Evolutionary conservation across 805 yeast genomes (phyloP).

Genomic region (Diddensiella santjacobensis): DNA sequence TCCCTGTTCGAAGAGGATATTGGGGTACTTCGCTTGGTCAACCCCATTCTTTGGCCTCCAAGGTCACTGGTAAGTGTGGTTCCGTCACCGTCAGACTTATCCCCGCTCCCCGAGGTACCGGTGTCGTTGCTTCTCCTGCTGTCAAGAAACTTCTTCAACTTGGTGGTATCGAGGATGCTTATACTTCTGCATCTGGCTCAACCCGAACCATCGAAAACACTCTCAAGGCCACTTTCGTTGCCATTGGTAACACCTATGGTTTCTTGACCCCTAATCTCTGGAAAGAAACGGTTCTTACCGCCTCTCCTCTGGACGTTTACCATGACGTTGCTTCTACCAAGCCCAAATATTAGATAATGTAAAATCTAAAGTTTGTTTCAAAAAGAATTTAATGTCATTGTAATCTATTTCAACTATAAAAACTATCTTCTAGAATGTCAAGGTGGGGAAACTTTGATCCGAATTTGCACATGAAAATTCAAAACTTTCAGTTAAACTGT

Average conservation of each 20-base stretch:
- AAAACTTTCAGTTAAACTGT: too few relatives aligned
- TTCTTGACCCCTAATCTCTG: slow-evolving; percentile 99
- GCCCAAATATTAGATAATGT: slow-evolving; percentile 27
- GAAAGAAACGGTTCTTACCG: slow-evolving; percentile 77
- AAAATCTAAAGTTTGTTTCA: too few relatives aligned
- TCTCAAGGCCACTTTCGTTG: slow-evolving; percentile 98
- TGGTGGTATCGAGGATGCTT: slow-evolving; percentile 99
- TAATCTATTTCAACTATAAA: too few relatives aligned
- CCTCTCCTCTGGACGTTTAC: slow-evolving; percentile 94
- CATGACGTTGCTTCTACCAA: slow-evolving; percentile 34
- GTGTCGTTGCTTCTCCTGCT: slow-evolving; percentile 99
- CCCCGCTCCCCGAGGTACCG: slow-evolving; percentile 99
- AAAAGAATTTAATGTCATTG: too few relatives aligned
- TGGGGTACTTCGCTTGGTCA: slow-evolving; percentile 99
- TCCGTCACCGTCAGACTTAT: slow-evolving; percentile 96
- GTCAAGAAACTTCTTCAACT: slow-evolving; percentile 98
- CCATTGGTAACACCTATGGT: slow-evolving; percentile 99
- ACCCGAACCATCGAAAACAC: slow-evolving; percentile 99
- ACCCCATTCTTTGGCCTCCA: slow-evolving; percentile 97
- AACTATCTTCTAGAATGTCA: too few relatives aligned
- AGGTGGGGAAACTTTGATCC: too few relatives aligned
- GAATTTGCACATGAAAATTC: too few relatives aligned
- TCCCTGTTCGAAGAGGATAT: slow-evolving; percentile 99
- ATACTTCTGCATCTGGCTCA: slow-evolving; percentile 97
- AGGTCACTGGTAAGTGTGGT: slow-evolving; percentile 99